phyloP scores from a whole-genome alignment of 202 grass and related monocot species.

The Carex sylvatica region DNA sequence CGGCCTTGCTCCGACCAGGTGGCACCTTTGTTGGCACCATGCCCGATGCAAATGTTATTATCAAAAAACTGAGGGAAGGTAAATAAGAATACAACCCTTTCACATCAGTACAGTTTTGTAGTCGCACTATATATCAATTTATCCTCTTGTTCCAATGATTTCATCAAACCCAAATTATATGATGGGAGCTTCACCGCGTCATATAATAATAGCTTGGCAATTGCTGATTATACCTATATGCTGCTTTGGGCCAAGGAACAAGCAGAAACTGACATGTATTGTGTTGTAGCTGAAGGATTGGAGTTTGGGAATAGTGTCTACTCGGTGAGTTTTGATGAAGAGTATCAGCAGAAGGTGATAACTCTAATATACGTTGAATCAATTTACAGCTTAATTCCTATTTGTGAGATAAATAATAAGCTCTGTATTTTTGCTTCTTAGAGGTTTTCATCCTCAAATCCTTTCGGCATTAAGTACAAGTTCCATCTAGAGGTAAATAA shows the following conservation, averaged over 20 bases:
- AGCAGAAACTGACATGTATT: not conserved
- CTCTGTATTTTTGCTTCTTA: slow-evolving; percentile 34
- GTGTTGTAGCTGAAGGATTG: slow-evolving; percentile 69
- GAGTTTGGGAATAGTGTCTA: slow-evolving; percentile 94
- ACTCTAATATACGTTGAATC: slow-evolving; percentile 12
- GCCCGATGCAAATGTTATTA: slow-evolving; percentile 79
- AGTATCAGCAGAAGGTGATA: slow-evolving; percentile 60
- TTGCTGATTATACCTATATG: not conserved
- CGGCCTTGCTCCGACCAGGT: slow-evolving; percentile 86
- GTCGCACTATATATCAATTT: not conserved
- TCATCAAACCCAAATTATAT: not conserved
- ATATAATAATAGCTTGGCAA: not conserved
- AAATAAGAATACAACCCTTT: slow-evolving; percentile 13
- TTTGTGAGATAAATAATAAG: slow-evolving; percentile 21
- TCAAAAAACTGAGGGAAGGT: slow-evolving; percentile 79
- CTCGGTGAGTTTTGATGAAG: slow-evolving; percentile 72
- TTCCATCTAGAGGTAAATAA: slow-evolving; percentile 89
- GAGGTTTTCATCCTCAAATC: slow-evolving; percentile 77
- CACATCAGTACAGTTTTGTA: not conserved
- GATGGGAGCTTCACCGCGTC: not conserved
- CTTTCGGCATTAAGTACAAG: slow-evolving; percentile 95
- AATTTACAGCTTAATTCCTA: slow-evolving; percentile 12
- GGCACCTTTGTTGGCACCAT: slow-evolving; percentile 75
- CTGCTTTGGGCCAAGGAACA: not conserved
- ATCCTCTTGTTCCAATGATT: not conserved